Evolutionary conservation across 495 filamentous ascomycete genomes (phyloP), one percentile per base, ranked within the genome.

Genomic region (Penicillium canariense): DNA sequence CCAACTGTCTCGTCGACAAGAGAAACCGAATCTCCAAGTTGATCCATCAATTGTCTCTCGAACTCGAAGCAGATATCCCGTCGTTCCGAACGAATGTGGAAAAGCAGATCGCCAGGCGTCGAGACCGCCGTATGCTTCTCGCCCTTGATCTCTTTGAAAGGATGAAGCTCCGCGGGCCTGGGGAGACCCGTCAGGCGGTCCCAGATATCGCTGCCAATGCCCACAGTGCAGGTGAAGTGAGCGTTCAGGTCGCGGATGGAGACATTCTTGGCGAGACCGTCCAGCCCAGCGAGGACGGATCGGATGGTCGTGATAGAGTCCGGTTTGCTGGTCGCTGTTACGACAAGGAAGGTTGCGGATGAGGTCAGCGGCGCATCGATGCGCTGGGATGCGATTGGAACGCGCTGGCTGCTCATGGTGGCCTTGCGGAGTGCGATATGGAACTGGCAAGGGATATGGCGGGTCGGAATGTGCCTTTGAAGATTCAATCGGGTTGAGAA

Each of bases 41-140:
- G 57, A 27, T 81, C 73, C 51, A 83, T 59, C 20, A 83, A 59
- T 55, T 82, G 80, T 22, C 75, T 66, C 67, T 82, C 80, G 39
- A 83, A 80, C 58, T 84, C 80, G 44, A 82, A 83, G 60, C 75
- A 78, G 20, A 84, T 61, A 52, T 84, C 80, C n/a, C 77, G 72
- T 1, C 81, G 74, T 55, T 82, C 80, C 0, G 79, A 66, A 48
- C 79, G 77, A 55, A 84, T 83, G 59, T 83, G 81, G 58, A 84
- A 81, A 4, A 84, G 70, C 5, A 83, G 52, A 50, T 84, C 80
- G 0, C 80, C 80, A 0, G 79, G 77, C 2, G 80, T 82, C 0
- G 79, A 78, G 27, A 77, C 54, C 1, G 79, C 77, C 2, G 73
- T 76, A 48, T 78, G 77, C 26, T 61, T 68, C 3, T 49, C 52